A percentile compares a stretch with the other conserved stretches of the same genome.
Conservation (phyloP, 1,284 basidiomycete species). For the Apiotrichum sp. region DNA sequence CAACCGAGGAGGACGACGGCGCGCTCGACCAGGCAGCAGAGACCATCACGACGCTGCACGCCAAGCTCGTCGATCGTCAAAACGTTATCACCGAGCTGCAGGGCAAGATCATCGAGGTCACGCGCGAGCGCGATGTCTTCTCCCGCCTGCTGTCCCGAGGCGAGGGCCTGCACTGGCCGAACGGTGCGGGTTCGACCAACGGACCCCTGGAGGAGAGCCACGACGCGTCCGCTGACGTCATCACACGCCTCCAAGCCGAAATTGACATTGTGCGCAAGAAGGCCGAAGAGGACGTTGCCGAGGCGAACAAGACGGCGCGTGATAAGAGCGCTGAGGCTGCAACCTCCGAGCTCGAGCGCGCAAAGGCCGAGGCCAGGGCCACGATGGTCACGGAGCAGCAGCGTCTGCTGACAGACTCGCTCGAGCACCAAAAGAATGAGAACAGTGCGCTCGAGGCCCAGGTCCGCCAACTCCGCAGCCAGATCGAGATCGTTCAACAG, state of each 20-base stretch:
- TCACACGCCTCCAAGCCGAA: slow-evolving; percentile 34
- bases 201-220: slow-evolving; percentile 21
- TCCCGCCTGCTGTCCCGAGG: slow-evolving; percentile 59
- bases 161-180: slow-evolving; percentile 35
- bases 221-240: slow-evolving; percentile 17
- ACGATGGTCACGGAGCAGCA: slow-evolving; percentile 56
- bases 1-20: slow-evolving; percentile 55
- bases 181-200: background rate
- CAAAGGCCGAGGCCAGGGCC: slow-evolving; percentile 72
- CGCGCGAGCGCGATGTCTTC: slow-evolving; percentile 82
- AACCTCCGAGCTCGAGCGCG: slow-evolving; percentile 60
- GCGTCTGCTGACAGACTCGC: slow-evolving; percentile 39
- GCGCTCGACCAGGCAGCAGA: slow-evolving; percentile 81
- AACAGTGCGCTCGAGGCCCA: slow-evolving; percentile 32
- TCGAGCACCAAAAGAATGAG: slow-evolving; percentile 40
- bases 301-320: slow-evolving; percentile 63
- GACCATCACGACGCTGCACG: slow-evolving; percentile 62
- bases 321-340: slow-evolving; percentile 59
- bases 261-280: slow-evolving; percentile 66
- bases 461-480: slow-evolving; percentile 32
- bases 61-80: slow-evolving; percentile 59
- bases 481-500: slow-evolving; percentile 29
- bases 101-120: slow-evolving; percentile 65
- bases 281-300: slow-evolving; percentile 59
- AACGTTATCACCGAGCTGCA: slow-evolving; percentile 45